Conservation (phyloP, 108 stramenopile genomes). For the Asterionellopsis glacialis region DNA sequence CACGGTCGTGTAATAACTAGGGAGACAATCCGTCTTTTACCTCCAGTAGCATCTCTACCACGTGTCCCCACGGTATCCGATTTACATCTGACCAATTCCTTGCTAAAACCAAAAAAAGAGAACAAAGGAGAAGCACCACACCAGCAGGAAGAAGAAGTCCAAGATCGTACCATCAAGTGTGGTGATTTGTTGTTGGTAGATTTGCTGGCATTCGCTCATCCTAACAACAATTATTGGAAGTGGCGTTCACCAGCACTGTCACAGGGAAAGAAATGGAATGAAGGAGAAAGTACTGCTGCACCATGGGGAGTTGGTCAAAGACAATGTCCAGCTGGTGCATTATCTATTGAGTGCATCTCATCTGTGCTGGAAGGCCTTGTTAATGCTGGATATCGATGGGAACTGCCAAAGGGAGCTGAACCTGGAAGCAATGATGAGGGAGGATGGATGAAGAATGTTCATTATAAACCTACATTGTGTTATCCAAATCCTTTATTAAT, state of each 20-base stretch:
- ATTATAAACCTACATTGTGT: conserved; percentile 1
- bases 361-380: background rate
- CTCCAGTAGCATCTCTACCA: conserved; percentile 9
- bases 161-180: background rate
- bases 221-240: background rate
- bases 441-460: background rate
- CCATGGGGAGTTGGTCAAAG: conserved; percentile 7
- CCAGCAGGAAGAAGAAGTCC: background rate
- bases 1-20: background rate
- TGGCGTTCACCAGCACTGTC: background rate
- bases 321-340: conserved; percentile 4
- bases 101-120: too few relatives aligned
- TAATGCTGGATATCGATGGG: background rate
- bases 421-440: background rate
- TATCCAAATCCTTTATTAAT: conserved; percentile 4
- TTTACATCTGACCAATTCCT: background rate
- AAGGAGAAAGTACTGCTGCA: background rate
- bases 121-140: too few relatives aligned
- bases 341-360: conserved; percentile 1
- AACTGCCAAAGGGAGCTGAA: background rate
- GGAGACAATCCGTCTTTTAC: conserved; percentile 7
- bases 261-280: too few relatives aligned
- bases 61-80: background rate
- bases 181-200: background rate
- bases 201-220: background rate